Evolutionary conservation across 257 asterid species (phyloP), one percentile per base, ranked within the genome.

Genomic region (Rubia yunnanensis): DNA sequence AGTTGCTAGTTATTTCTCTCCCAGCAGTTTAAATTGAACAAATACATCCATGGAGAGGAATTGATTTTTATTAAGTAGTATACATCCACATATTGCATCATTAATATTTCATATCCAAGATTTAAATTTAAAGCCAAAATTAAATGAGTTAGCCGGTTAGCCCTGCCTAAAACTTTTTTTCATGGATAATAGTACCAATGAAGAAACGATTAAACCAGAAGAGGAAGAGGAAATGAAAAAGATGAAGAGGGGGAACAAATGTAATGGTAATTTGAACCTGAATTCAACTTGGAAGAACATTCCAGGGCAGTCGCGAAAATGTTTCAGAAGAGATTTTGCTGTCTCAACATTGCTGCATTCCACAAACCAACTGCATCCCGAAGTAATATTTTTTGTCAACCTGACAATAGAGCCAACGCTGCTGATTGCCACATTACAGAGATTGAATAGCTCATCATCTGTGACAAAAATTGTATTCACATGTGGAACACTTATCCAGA

Each of bases 201-300:
- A 59, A 28, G 50, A n/a, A n/a, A 60, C 44, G 8, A 59, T 49
- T 22, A 60, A 63, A 28, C 58, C 23, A 63, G 13, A 38, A 2
- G 18, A 70, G 24, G 34, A n/a, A 7, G 6, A 41, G 27, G 28
- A 18, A 50, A 22, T n/a, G 11, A 20, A 22, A 8, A 22, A 22
- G 57, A 20, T n/a, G 26, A 31, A 38, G 31, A 14, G 34, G 27
- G 27, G 27, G 6, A 11, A 5, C 3, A 50, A 44, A 5, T 31
- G 39, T 65, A 68, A 32, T 15, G n/a, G 70, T 15, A 44, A 48
- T 56, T 64, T 68, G 61, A 72, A 86, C 94, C 90, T 81, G 86
- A 81, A 80, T 65, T 80, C 90, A 69, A 84, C 57, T 56, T 80
- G 88, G 86, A 86, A 84, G 79, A 86, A 82, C 65, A 68, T 72